Evolutionary conservation across 805 yeast species (phyloP), one percentile per base, ranked within the genome.

Genomic region (Pichia kluyveri): DNA sequence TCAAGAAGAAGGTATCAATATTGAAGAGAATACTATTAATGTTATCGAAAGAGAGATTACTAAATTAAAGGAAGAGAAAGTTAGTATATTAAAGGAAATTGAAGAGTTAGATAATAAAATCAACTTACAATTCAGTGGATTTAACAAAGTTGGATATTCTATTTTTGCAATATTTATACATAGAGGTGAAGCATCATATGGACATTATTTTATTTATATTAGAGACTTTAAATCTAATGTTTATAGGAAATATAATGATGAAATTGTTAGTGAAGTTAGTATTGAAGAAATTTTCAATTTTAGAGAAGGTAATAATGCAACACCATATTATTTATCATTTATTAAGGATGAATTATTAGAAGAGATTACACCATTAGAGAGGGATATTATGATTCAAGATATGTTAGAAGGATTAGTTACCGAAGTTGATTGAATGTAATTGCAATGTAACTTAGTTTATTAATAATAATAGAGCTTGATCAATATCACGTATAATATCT

Each of bases 161-260:
- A 72, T 93, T 12, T 91, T 90, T 68, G 95, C 98, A 0, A 82
- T 91, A 8, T 93, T 93, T 60, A 88, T 93, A 43, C 99, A 93
- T 63, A 72, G 96, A 44, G 99, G 99, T 8, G 95, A 89, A 58
- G 98, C 96, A 0, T 82, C 88, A 45, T 91, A 86, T 60, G 99
- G 99, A 2, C 99, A 93, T 65, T 93, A 93, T 65, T 93, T 98
- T 97, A 78, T 91, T 17, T 93, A 91, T 61, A 90, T 93, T 52
- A 79, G 77, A 50, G 98, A 93, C 64, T 77, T 80, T 3, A 74
- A 74, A 52, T 71, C 73, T 18, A 74, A 77, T 30, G 68, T 85
- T 19, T 93, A 80, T 77, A 72, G 96, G 52, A 90, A 88, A 69
- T 93, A 93, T 65, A 93, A 93, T 60, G 99, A 93, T 68, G 98